Base-by-base conservation (phyloP, 345 rosid genomes). In the Salix udensis region DNA sequence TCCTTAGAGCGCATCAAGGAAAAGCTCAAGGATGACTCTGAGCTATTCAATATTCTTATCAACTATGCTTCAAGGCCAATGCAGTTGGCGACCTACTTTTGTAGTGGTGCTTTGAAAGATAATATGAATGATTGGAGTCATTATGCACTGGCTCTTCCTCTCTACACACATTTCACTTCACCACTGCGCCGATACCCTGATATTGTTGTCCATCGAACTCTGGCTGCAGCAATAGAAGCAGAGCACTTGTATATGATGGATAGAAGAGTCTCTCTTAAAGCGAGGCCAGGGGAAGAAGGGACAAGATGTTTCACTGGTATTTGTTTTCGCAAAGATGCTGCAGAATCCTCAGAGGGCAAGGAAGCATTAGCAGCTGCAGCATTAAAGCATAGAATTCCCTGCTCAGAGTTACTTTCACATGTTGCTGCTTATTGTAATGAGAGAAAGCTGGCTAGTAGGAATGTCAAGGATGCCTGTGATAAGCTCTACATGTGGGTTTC, bases 131-230 rank as follows among this genome's bases (percentile, higher is more conserved):
- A 89, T 46, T 89, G 98, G 96, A 87, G 89, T 74, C 97, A 95
- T 84, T 95, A 95, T 82, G 97, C 89, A 15, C 80, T 93, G 55
- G 94, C 96, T 76, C 86, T 87, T 80, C 97, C 97, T 80, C 77
- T 90, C 34, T 93, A 91, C 77, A 95, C 98, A 21, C 98, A 95
- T 86, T 95, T 93, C 78, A 93, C 98, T 76, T 88, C 98, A 60
- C 98, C 98, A 15, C 77, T 95, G 70, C 89, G 98, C 67, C 88
- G 97, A 31, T 93, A 95, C 84, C 89, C 97, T 6, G 98, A 95
- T 82, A 85, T 95, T 70, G 80, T 95, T 23, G 98, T 95, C 46
- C 98, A 95, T 85, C 89, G 97, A 46, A 87, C 85, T n/a, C 42
- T 95, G 86, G 89, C 96, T 37, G 97, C 97, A 36, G 91, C 91